Conservation (phyloP, 768 basidiomycete species). For the Macrolepiota fuliginosa region DNA sequence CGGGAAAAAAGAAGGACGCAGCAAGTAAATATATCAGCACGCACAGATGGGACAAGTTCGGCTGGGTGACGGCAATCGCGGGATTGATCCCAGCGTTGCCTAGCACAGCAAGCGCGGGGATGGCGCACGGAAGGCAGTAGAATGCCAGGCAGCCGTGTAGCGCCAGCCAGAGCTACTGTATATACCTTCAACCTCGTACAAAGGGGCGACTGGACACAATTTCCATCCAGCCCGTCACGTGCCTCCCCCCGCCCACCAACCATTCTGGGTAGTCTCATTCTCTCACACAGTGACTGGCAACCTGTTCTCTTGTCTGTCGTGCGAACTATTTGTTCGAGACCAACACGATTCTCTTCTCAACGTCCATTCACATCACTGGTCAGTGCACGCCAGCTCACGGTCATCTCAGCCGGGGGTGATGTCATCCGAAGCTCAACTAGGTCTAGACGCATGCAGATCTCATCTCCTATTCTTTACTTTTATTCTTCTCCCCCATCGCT, state of each 20-base stretch:
- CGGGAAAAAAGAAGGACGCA: neutral
- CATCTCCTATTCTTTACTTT: neutral
- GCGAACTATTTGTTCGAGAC: neutral
- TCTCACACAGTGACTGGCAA: neutral
- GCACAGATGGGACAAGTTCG: slow-evolving; percentile 5
- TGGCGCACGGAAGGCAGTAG: neutral
- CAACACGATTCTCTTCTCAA: neutral
- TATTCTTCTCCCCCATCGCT: slow-evolving; percentile 9
- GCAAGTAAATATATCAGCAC: slow-evolving; percentile 11
- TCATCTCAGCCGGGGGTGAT: neutral
- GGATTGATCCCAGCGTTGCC: neutral
- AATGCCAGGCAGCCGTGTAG: neutral
- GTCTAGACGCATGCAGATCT: neutral
- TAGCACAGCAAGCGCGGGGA: neutral
- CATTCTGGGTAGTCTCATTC: too few relatives aligned
- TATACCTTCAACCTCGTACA: neutral
- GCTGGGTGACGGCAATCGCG: slow-evolving; percentile 1
- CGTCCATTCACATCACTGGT: neutral
- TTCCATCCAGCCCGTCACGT: slow-evolving; percentile 1
- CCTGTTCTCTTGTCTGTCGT: neutral
- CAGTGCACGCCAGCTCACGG: neutral
- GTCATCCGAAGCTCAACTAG: neutral
- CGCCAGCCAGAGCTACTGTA: neutral
- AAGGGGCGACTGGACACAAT: slow-evolving; percentile 5
- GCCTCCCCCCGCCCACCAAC: neutral